A percentile compares a stretch with the other conserved stretches of the same genome.
Evolutionary conservation across 495 filamentous ascomycete species (phyloP).

Genomic region (Emericellopsis terricola): DNA sequence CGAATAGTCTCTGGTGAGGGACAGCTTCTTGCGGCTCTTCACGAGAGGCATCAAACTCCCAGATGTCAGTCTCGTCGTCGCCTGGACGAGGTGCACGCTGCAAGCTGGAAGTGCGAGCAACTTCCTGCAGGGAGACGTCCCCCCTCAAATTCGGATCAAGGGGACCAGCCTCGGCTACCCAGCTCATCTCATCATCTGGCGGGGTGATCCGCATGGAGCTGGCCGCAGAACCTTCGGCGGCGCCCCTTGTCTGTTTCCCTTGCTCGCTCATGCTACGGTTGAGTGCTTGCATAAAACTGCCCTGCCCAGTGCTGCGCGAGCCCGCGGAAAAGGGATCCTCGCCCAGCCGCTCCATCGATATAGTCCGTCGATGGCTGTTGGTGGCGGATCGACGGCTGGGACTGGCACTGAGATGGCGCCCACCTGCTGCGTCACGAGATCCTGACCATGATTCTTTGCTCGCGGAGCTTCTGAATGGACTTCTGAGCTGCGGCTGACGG

Average conservation of each 20-base stretch:
- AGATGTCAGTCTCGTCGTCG: constrained; percentile 25
- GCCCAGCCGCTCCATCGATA: not conserved
- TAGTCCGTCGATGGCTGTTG: not conserved
- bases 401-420: not conserved
- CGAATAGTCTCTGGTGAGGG: not conserved
- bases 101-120: not conserved
- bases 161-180: constrained; percentile 8
- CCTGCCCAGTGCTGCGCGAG: not conserved
- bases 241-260: not conserved
- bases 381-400: not conserved
- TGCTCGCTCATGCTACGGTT: not conserved
- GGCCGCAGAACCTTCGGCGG: constrained; percentile 2
- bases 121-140: not conserved
- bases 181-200: constrained; percentile 14
- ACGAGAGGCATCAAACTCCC: constrained; percentile 25
- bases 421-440: constrained; percentile 8
- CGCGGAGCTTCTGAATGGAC: constrained; percentile 30
- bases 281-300: not conserved
- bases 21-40: constrained; percentile 10
- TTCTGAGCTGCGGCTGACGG: constrained; percentile 25
- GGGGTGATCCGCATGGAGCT: constrained; percentile 9
- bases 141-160: not conserved
- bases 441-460: constrained; percentile 4
- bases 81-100: constrained; percentile 7
- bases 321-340: not conserved